A percentile compares a stretch with the other conserved stretches of the same genome.
phyloP scores from a whole-genome alignment of 2,329 filamentous ascomycete genomes.

The Arthrobotrys pseudoclavata region DNA sequence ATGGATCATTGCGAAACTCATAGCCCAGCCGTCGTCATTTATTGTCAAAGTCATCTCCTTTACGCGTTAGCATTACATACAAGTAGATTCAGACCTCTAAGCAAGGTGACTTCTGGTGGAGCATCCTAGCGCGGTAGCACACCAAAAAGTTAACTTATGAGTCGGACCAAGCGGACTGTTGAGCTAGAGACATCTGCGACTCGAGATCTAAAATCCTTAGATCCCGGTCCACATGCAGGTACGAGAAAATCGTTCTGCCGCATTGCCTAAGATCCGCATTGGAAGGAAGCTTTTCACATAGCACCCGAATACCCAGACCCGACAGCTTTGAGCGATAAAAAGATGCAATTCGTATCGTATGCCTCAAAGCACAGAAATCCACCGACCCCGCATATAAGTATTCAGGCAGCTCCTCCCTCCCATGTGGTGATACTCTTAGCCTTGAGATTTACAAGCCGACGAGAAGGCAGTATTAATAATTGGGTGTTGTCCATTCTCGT shows the following conservation, averaged over 20 bases:
- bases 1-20: slow-evolving; percentile 33
- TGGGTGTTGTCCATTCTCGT: slow-evolving; percentile 42
- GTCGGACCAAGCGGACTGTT: slow-evolving; percentile 30
- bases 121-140: slow-evolving; percentile 5
- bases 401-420: slow-evolving; percentile 36
- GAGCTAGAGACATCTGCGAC: slow-evolving; percentile 37
- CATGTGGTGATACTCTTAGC: slow-evolving; percentile 43
- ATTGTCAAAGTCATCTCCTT: slow-evolving; percentile 20
- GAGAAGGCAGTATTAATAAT: background rate
- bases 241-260: slow-evolving; percentile 32
- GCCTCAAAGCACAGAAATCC: slow-evolving; percentile 7
- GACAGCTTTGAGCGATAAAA: slow-evolving; percentile 33
- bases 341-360: slow-evolving; percentile 23
- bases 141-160: background rate
- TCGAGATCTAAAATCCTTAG: slow-evolving; percentile 32
- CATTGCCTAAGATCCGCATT: slow-evolving; percentile 40
- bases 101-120: slow-evolving; percentile 2
- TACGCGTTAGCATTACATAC: slow-evolving; percentile 7
- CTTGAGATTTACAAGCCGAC: slow-evolving; percentile 25
- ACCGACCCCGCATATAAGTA: background rate
- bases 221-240: slow-evolving; percentile 56
- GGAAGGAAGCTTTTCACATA: slow-evolving; percentile 15
- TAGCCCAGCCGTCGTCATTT: slow-evolving; percentile 26
- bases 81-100: slow-evolving; percentile 24
- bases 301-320: slow-evolving; percentile 39